Base-by-base conservation (phyloP, 2,329 filamentous ascomycete species). In the Neopestalotiopsis sp. region DNA sequence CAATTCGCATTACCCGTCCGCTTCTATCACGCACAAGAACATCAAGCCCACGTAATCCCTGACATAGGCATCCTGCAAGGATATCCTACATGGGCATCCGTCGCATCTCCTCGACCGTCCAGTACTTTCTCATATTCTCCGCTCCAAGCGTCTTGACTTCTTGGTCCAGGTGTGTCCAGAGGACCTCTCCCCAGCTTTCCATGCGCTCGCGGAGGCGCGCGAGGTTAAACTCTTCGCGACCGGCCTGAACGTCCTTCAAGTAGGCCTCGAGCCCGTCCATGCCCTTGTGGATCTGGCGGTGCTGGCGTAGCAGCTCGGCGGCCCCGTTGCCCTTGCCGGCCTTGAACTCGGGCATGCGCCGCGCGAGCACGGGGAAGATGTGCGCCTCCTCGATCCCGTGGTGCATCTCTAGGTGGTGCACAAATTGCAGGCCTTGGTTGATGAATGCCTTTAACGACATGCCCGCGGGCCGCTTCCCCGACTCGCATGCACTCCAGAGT, bases 111-210 rank as follows among this genome's bases (percentile, higher is more conserved):
- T 93, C 89, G 70, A 90, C 73, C 0, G 85, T 92, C 93, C 93
- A 97, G 79, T 92, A 94, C 79, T 85, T 89, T 73, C 93, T 86
- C 94, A 97, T 97, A 78, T 95, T 97, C 79, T 96, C 92, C 59
- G 94, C 94, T 2, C 91, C 89, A 40, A 97, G 80, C 72, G 92
- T 88, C 79, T 85, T 83, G 7, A 97, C 94, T 84, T 97, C 94
- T 74, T 95, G 91, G 75, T 96, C 93, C 70, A 97, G 82, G 84
- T 97, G 94, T 75, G 83, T 84, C 92, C 94, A 95, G 63, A 97
- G 79, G 71, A 97, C 92, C 10, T 84, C 84, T 12, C 92, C 92
- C 88, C 95, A 97, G 4, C 79, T 80, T 79, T 97, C 92, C 90
- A 97, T 90, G 75, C 93, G 86, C 45, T 79, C 83, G 82, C 90